Evolutionary conservation across 1,284 basidiomycete species (phyloP).

Genomic region (Papiliotrema terrestris): DNA sequence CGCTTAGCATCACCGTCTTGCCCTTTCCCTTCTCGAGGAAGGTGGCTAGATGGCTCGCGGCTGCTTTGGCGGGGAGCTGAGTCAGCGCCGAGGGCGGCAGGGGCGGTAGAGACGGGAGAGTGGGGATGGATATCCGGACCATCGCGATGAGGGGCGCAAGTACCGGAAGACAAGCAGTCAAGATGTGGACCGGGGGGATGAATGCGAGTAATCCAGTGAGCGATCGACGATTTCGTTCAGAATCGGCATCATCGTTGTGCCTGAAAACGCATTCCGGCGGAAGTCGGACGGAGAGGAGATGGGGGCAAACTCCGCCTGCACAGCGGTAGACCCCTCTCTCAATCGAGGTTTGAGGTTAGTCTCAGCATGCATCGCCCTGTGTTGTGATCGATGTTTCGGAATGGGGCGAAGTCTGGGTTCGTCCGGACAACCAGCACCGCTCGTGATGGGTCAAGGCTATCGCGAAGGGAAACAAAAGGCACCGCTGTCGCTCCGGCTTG

Average conservation of each 20-base stretch:
- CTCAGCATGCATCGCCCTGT: too few species aligned
- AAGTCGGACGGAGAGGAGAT: too few species aligned
- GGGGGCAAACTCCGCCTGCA: too few species aligned
- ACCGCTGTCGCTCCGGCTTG: too few species aligned
- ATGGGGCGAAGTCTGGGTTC: too few species aligned
- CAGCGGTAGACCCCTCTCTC: too few species aligned
- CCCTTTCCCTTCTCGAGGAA: constrained; percentile 67
- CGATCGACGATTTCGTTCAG: background rate
- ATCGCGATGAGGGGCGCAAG: constrained; percentile 12
- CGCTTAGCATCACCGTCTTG: constrained; percentile 66
- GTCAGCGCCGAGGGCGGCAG: constrained; percentile 51
- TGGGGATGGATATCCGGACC: constrained; percentile 68
- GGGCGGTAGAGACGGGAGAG: constrained; percentile 61
- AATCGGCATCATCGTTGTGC: background rate
- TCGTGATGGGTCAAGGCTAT: too few species aligned
- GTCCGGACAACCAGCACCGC: too few species aligned
- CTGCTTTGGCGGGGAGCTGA: constrained; percentile 51
- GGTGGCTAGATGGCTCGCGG: constrained; percentile 61
- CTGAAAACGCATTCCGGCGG: background rate
- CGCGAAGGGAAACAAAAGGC: too few species aligned
- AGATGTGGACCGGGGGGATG: background rate
- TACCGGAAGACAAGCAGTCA: background rate
- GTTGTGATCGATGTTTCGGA: too few species aligned
- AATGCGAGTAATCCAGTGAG: background rate
- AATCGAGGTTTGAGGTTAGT: too few species aligned